Conservation (phyloP, 2,329 filamentous ascomycete species). For the Biscogniauxia mediterranea region DNA sequence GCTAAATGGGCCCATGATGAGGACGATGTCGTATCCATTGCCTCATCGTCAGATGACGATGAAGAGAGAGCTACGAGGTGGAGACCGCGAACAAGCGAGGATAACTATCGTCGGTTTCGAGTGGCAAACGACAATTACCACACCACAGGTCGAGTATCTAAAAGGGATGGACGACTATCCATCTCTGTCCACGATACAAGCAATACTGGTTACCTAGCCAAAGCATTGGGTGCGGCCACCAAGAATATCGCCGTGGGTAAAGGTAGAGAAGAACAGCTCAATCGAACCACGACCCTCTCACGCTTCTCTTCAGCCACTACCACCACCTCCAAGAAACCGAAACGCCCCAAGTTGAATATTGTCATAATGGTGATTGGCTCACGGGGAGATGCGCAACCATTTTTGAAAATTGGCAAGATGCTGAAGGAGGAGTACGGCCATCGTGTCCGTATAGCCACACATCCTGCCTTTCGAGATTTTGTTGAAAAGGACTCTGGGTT, state of each 20-base stretch:
- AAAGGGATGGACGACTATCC: constrained; percentile 66
- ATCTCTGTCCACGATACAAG: constrained; percentile 71
- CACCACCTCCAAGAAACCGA: constrained; percentile 29
- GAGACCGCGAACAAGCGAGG: constrained; percentile 14
- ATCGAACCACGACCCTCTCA: constrained; percentile 14
- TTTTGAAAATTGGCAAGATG: constrained; percentile 71
- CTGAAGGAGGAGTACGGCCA: constrained; percentile 71
- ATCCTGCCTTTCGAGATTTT: constrained; percentile 74
- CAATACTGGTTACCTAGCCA: constrained; percentile 69
- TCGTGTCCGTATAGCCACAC: constrained; percentile 74
- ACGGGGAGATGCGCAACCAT: constrained; percentile 78
- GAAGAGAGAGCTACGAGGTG: constrained; percentile 13
- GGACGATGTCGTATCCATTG: constrained; percentile 17
- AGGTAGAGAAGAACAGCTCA: constrained; percentile 23
- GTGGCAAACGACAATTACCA: constrained; percentile 64
- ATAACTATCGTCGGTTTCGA: constrained; percentile 52
- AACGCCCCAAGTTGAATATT: constrained; percentile 64
- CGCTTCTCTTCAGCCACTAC: constrained; percentile 34
- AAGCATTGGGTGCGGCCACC: constrained; percentile 66
- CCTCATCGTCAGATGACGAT: constrained; percentile 23
- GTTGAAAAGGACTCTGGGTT: constrained; percentile 69
- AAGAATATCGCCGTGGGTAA: constrained; percentile 49
- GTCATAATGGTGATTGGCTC: constrained; percentile 83
- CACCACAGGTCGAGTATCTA: constrained; percentile 63
- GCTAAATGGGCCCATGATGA: constrained; percentile 2